Evolutionary conservation across 2,329 filamentous ascomycete species (phyloP), one percentile per base, ranked within the genome.

Genomic region (Apiospora phragmitis): DNA sequence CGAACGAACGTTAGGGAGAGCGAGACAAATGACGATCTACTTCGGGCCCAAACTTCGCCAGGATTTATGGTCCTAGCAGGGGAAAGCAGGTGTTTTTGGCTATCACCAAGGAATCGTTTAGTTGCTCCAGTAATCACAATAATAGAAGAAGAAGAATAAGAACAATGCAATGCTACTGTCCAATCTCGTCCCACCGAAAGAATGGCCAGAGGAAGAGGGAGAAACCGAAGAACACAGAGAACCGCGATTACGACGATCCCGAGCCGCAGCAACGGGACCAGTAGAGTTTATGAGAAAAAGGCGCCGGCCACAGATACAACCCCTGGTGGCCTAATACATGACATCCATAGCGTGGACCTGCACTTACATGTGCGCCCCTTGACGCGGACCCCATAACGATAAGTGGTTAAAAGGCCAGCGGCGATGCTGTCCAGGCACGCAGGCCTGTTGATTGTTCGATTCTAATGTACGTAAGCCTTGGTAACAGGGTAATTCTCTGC

Each of bases 211-310:
- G 29, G 55, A 62, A 35, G 21, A n/a, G 43, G 43, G 55, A 38
- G 51, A n/a, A 11, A 12, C 38, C 21, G 55, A 62, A 62, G 55
- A 62, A 62, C 18, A n/a, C 26, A 32, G 49, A 59, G 55, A 62
- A 62, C 21, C 21, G 21, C 32, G 55, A 62, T 62, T 62, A 62
- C 55, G 55, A 62, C 55, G 55, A 62, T 38, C 29, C 21, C 35
- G 55, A 35, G 35, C 29, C 55, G 55, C 55, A 62, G 55, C 55
- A 35, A 62, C 55, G 55, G 55, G 55, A 62, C 55, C 55, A 62
- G 55, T 62, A 62, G 55, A 62, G 55, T 62, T 62, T 62, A 62
- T 62, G 55, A 62, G 32, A n/a, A 62, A 62, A 62, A 62, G 55
- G 55, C 55, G 55, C 29, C 55, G 18, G 55, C 55, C 32, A 38